phyloP scores from a whole-genome alignment of 768 basidiomycete genomes.

The Psilocybe cubensis region DNA sequence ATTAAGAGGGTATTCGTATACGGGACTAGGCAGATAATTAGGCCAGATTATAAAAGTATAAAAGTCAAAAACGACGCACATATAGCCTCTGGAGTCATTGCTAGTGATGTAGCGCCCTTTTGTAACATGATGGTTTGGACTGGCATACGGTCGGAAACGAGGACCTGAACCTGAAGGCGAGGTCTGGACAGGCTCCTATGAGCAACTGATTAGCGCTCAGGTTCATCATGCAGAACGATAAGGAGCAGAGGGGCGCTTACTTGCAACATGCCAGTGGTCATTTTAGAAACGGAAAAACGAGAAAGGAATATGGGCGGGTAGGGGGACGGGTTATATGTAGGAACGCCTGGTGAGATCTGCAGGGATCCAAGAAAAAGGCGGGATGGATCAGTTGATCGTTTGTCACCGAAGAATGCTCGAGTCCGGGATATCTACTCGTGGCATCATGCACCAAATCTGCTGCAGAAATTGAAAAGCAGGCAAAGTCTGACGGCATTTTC shows the following conservation, averaged over 20 bases:
- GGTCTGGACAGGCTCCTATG: conserved; percentile 46
- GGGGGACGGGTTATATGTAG: conserved; percentile 29
- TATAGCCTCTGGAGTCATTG: conserved; percentile 88
- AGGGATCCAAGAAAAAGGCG: conserved; percentile 24
- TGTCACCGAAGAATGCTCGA: conserved; percentile 30
- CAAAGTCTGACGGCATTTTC: conserved; percentile 32
- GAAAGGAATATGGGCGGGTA: conserved; percentile 20
- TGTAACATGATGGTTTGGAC: conserved; percentile 77
- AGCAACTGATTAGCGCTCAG: conserved; percentile 5
- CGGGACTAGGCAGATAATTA: conserved; percentile 52
- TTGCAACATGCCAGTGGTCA: conserved; percentile 50
- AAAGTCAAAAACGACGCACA: conserved; percentile 51
- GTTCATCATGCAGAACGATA: conserved; percentile 12
- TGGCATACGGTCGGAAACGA: conserved; percentile 71
- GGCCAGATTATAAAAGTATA: not conserved
- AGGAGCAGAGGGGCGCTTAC: conserved; percentile 30
- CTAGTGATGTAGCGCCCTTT: conserved; percentile 89
- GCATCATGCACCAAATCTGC: conserved; percentile 24
- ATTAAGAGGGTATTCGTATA: conserved; percentile 88
- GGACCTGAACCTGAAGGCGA: conserved; percentile 41
- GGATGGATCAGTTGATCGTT: conserved; percentile 35
- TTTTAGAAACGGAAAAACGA: conserved; percentile 29
- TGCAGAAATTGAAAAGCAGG: conserved; percentile 25
- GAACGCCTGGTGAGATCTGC: conserved; percentile 24
- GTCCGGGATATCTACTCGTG: conserved; percentile 30